Evolutionary conservation across 257 asterid genomes (phyloP), one percentile per base, ranked within the genome.

Genomic region (Osmanthus fragrans): DNA sequence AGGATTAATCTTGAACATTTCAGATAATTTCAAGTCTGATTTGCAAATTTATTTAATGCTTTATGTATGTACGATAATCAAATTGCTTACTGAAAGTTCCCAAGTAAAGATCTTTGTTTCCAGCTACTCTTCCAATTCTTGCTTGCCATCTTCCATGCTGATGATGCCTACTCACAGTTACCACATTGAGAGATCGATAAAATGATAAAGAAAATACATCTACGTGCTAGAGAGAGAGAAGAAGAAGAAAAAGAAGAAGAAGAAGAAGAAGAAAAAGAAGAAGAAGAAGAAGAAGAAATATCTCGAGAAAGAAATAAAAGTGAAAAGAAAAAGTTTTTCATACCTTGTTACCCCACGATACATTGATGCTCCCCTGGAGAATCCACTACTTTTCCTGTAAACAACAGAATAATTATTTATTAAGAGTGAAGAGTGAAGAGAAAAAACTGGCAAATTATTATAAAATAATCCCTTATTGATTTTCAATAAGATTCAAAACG

Each of bases 261-360:
- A 11, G 12, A 39, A 12, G 13, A 39, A 12, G 51, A 42, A 11
- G 45, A 39, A 9, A 13, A 39, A 2, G 47, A 40, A 11, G 12
- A 39, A 12, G 13, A 39, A 12, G 51, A 42, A 11, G 45, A 39
- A 9, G 45, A 39, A 2, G 47, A 40, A 11, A 15, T 2, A 40
- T 40, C 47, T 40, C 2, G 10, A 40, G 47, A 40, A 10, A 39
- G 47, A 40, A 9, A 40, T 11, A 10, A 16, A 40, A 40, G 18
- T n/a, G 29, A 21, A 56, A 56, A 7, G 2, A 25, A 33, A 37
- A 6, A 32, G 40, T 32, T 60, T 21, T 32, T 54, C 0, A 72
- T 76, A 93, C 98, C 98, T 93, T 65, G 98, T 93, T 19, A 93
- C 98, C 1, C 98, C 98, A n/a, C 98, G 97, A 71, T 93, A 93